These are phyloP conservation scores for Xylaria multiplex DNA, from an alignment of 2,329 filamentous ascomycete species.

Conservation along the genomic window DNA sequence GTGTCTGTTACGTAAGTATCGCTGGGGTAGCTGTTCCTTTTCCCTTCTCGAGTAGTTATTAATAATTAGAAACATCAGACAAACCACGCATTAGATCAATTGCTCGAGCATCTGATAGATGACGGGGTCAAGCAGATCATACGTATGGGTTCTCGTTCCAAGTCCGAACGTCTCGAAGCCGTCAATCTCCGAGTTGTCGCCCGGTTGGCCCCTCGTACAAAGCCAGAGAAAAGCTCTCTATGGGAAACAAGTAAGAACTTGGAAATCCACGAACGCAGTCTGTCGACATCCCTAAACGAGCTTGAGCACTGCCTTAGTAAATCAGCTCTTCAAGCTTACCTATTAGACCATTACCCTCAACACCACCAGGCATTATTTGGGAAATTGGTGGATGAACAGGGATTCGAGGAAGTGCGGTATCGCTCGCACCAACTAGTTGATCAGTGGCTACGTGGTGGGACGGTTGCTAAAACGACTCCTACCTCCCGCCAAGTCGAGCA, in stretches of 20 bases:
- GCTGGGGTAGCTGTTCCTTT: neutral
- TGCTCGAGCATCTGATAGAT: slow-evolving; percentile 68
- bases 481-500: slow-evolving; percentile 21
- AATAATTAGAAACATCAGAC: slow-evolving; percentile 44
- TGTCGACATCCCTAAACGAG: slow-evolving; percentile 19
- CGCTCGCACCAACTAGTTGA: slow-evolving; percentile 34
- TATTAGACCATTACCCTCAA: slow-evolving; percentile 34
- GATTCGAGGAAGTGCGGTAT: slow-evolving; percentile 40
- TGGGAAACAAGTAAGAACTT: slow-evolving; percentile 44
- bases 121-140: slow-evolving; percentile 62
- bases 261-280: slow-evolving; percentile 5
- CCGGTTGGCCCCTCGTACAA: slow-evolving; percentile 50
- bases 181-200: slow-evolving; percentile 61
- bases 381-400: slow-evolving; percentile 40
- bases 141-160: slow-evolving; percentile 69
- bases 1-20: slow-evolving; percentile 56
- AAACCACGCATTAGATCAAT: slow-evolving; percentile 62
- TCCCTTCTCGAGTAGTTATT: neutral
- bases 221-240: slow-evolving; percentile 50
- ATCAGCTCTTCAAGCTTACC: slow-evolving; percentile 38
- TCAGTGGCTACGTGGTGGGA: slow-evolving; percentile 37
- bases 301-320: slow-evolving; percentile 35
- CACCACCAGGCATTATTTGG: slow-evolving; percentile 47
- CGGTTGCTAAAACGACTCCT: slow-evolving; percentile 6
- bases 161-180: slow-evolving; percentile 60